Base-by-base conservation (phyloP, 2,329 filamentous ascomycete genomes). In the Colletotrichum australisinense region DNA sequence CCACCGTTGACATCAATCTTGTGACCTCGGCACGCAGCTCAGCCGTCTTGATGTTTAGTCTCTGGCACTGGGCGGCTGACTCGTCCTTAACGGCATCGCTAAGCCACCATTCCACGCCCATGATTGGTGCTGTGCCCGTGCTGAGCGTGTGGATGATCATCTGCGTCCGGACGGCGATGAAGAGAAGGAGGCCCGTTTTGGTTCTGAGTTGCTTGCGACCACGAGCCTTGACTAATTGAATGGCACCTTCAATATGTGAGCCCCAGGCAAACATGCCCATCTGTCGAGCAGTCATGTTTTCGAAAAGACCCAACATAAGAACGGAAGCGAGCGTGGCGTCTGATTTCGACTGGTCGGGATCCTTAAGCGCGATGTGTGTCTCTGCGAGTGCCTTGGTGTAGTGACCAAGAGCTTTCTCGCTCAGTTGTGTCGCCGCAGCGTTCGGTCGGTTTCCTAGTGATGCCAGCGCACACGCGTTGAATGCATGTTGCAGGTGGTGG, bases 231-330 rank as follows among this genome's bases (percentile, higher is more conserved):
- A 90, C 88, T 1, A 92, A 82, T 75, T 90, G 87, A 38, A 92
- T 87, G n/a, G 90, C 90, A 3, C 90, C 90, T 73, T 91, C 88
- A n/a, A 89, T 87, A 76, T 92, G 90, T 11, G 89, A 90, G 4
- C 89, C 89, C 90, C 90, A 92, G 1, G 89, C 89, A 32, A 75
- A 75, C 73, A 75, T 75, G 53, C 74, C 74, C 73, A 75, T 75
- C 30, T 75, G 69, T 11, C 73, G 69, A 28, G 74, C 74, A 22
- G 74, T 75, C 69, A 75, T 88, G 71, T 82, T 86, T 81, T 92
- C 91, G 73, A 90, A 93, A 26, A 92, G 82, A 0, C 90, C 88
- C 30, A 93, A 78, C 71, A 92, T 81, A 38, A 93, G 80, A 19
- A 92, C 89, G 0, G 90, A 86, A 2, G 88, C 90, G 14, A 93